Evolutionary conservation across 164 flowering plant genomes (phyloP).

Genomic region (Dillenia suffruticosa): DNA sequence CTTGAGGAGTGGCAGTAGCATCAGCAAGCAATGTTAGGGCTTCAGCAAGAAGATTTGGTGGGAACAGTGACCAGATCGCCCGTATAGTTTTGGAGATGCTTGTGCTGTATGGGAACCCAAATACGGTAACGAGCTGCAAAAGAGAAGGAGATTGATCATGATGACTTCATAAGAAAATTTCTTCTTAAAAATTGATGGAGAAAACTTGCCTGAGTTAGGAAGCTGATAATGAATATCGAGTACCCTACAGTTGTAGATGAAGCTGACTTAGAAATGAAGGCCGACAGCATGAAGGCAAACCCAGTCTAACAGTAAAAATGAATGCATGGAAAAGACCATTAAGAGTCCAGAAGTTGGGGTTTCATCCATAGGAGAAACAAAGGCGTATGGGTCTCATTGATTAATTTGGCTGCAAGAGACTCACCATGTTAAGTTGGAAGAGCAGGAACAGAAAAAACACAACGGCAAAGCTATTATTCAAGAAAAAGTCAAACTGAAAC

Average conservation of each 20-base stretch:
- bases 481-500: conserved; percentile 89
- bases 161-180: conserved; percentile 2
- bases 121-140: conserved; percentile 71
- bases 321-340: background rate
- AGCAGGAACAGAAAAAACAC: conserved; percentile 80
- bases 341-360: background rate
- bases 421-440: conserved; percentile 94
- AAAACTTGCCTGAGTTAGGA: conserved; percentile 67
- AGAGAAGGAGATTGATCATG: conserved; percentile 8
- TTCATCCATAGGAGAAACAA: background rate
- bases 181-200: background rate
- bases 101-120: conserved; percentile 70
- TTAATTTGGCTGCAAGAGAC: conserved; percentile 2
- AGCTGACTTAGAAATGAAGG: conserved; percentile 83
- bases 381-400: background rate
- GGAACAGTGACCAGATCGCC: conserved; percentile 74
- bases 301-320: conserved; percentile 47
- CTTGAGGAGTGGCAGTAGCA: conserved; percentile 66
- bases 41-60: conserved; percentile 81
- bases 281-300: conserved; percentile 80
- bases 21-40: conserved; percentile 53
- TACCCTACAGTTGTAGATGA: conserved; percentile 83
- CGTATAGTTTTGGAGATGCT: conserved; percentile 21
- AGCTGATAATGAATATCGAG: conserved; percentile 75
- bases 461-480: conserved; percentile 73